Percentiles rank a stretch among this genome's conserved stretches.
These are phyloP conservation scores for Rubus idaeus DNA, from an alignment of 306 rosid species.

Conservation along the genomic window DNA sequence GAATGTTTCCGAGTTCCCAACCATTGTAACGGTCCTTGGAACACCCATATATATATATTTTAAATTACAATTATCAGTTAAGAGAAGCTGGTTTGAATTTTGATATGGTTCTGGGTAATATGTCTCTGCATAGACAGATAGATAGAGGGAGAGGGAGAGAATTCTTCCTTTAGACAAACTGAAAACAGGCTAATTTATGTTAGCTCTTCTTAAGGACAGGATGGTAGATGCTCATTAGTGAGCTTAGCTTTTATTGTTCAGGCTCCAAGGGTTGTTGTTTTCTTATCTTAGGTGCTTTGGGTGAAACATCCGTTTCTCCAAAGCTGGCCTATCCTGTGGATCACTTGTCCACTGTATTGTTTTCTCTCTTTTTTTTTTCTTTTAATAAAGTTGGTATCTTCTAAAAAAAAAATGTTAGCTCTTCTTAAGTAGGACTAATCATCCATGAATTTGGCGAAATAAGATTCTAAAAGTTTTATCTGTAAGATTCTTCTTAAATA, in stretches of 20 bases:
- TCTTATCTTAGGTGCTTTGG: too few species aligned
- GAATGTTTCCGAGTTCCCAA: not conserved
- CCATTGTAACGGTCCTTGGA: not conserved
- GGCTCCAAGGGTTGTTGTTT: too few species aligned
- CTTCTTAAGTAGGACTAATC: not conserved
- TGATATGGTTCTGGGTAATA: not conserved
- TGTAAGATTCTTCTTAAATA: not conserved
- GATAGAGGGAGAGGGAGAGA: not conserved
- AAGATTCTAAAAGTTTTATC: not conserved
- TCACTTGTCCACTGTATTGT: too few species aligned
- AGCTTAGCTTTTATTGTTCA: too few species aligned
- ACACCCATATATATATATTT: not conserved
- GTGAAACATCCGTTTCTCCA: too few species aligned
- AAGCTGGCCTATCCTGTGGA: too few species aligned
- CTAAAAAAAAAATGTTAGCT: too few species aligned
- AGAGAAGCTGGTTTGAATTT: not conserved
- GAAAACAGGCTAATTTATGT: not conserved
- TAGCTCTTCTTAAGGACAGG: not conserved
- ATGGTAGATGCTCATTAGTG: too few species aligned
- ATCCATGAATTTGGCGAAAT: not conserved
- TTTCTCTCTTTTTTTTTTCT: too few species aligned
- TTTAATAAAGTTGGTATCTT: too few species aligned
- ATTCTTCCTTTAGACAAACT: not conserved
- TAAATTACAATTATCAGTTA: not conserved
- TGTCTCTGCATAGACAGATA: not conserved